Conservation (phyloP, 495 filamentous ascomycete species). For the Tuber borchii region DNA sequence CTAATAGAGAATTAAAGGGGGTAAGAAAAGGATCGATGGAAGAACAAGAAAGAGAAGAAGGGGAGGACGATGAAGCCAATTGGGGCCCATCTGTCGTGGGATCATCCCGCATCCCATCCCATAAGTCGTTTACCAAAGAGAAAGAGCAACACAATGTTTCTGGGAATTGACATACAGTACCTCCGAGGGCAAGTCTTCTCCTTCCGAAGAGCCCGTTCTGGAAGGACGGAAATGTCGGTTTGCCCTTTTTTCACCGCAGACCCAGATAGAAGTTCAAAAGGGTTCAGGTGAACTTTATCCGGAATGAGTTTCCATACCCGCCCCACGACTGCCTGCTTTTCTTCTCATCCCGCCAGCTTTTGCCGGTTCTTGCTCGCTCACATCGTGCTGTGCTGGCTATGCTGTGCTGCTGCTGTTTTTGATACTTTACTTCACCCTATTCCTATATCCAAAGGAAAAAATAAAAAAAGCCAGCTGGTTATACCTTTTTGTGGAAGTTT, state of each 20-base stretch:
- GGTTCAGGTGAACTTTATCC: slow-evolving; percentile 35
- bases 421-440: background rate
- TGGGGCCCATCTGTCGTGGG: slow-evolving; percentile 14
- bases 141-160: slow-evolving; percentile 12
- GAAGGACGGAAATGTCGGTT: slow-evolving; percentile 39
- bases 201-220: slow-evolving; percentile 36
- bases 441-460: background rate
- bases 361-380: background rate
- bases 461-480: background rate
- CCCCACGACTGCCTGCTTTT: slow-evolving; percentile 9
- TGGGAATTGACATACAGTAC: slow-evolving; percentile 16
- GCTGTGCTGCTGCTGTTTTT: background rate
- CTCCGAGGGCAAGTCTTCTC: slow-evolving; percentile 5
- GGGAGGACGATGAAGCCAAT: background rate
- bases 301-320: slow-evolving; percentile 34
- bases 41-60: background rate
- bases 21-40: background rate
- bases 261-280: slow-evolving; percentile 35
- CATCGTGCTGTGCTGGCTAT: background rate
- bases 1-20: background rate
- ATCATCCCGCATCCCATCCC: slow-evolving; percentile 7
- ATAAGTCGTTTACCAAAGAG: background rate
- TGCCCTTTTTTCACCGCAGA: slow-evolving; percentile 36
- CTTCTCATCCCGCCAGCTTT: slow-evolving; percentile 1
- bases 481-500: background rate